A percentile compares a stretch with the other conserved stretches of the same genome.
Evolutionary conservation across 2,329 filamentous ascomycete species (phyloP).

Genomic region (Talaromyces sp.): DNA sequence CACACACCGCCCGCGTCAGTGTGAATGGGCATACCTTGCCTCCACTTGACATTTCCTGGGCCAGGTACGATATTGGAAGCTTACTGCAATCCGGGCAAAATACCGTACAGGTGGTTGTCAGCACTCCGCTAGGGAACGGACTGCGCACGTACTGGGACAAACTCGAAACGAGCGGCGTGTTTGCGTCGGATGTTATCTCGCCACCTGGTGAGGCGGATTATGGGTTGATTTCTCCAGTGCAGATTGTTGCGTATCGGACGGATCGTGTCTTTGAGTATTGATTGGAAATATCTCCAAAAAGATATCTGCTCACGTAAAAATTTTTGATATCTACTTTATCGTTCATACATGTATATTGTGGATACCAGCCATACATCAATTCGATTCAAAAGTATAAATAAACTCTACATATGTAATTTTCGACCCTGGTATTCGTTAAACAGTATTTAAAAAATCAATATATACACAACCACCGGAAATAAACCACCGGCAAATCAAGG

Average conservation of each 20-base stretch:
- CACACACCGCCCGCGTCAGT: slow-evolving; percentile 22
- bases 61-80: slow-evolving; percentile 12
- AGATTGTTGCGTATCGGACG: background rate
- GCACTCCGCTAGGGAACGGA: slow-evolving; percentile 19
- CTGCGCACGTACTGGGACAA: slow-evolving; percentile 13
- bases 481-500: too few relatives aligned
- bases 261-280: background rate
- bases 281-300: background rate
- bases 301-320: too few relatives aligned
- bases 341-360: background rate
- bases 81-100: slow-evolving; percentile 20
- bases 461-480: too few relatives aligned
- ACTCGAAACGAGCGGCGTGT: slow-evolving; percentile 20
- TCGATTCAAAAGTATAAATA: background rate
- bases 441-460: background rate
- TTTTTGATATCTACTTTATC: background rate
- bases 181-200: background rate
- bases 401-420: background rate
- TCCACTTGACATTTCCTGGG: slow-evolving; percentile 23
- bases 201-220: background rate
- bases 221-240: background rate
- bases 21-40: slow-evolving; percentile 23
- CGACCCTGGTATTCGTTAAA: background rate
- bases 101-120: slow-evolving; percentile 22
- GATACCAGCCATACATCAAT: background rate